Base-by-base conservation (phyloP, 257 asterid genomes). In the Solanum verrucosum region DNA sequence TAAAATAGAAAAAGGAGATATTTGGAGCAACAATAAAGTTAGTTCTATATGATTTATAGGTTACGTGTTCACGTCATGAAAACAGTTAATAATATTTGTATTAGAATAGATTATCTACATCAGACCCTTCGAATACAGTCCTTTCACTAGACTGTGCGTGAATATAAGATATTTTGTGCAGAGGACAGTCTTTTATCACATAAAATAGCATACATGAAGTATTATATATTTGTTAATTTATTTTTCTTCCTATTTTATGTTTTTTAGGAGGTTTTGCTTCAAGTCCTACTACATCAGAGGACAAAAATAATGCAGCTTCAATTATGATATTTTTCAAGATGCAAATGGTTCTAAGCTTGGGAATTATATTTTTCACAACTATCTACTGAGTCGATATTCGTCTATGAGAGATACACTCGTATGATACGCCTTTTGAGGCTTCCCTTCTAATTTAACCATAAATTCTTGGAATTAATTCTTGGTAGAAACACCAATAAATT, bases 261-360 rank as follows among this genome's bases (percentile, higher is more conserved):
- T 9, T 29, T 78, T 86, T 90, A 25, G 89, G 81, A 44, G 91
- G 72, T 49, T 33, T 44, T 40, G 87, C 89, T 27, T 34, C 90
- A 44, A 73, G 88, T 88, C 88, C 92, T 9, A 10, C 8, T 6
- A 3, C 87, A 65, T 75, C 72, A 16, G 25, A 31, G 9, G 83
- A 56, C 25, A 33, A 37, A 0, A 73, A 65, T 33, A 67, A 77
- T n/a, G 89, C 87, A 6, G 42, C 27, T 46, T 67, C 46, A 81
- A 73, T 59, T 5, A 44, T 44, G 81, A n/a, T 37, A 71, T 73
- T 88, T 56, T 84, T 91, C 23, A 71, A 83, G 68, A 70, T 83
- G 63, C 87, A 67, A 73, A 21, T 81, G 79, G 78, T 89, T 86
- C 74, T 78, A 34, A 88, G 87, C 84, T 84, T 90, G 9, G 92